Conservation (phyloP, 441 rosid genomes). For the Gossypium davidsonii region DNA sequence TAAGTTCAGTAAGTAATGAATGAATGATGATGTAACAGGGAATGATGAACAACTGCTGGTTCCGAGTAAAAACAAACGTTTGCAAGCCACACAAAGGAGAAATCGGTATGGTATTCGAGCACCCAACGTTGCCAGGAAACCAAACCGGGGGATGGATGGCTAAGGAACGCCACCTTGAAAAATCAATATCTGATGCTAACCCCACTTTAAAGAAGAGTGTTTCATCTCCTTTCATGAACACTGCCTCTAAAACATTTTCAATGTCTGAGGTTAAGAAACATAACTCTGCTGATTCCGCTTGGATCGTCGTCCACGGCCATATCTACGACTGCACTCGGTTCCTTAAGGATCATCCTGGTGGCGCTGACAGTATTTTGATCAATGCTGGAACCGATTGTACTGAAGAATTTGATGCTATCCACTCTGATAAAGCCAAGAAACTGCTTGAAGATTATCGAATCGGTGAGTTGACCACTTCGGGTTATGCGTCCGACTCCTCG, state of each 20-base stretch:
- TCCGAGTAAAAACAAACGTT: constrained; percentile 63
- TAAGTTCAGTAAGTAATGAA: neutral
- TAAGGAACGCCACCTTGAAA: constrained; percentile 60
- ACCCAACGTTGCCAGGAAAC: constrained; percentile 83
- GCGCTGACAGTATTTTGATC: constrained; percentile 72
- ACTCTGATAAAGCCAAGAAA: constrained; percentile 80
- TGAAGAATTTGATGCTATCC: constrained; percentile 90
- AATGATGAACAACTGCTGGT: constrained; percentile 99
- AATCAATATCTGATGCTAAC: constrained; percentile 33
- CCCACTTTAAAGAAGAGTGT: constrained; percentile 34
- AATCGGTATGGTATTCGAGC: constrained; percentile 73
- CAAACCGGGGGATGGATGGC: constrained; percentile 98
- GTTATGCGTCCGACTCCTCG: constrained; percentile 50
- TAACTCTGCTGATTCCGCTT: constrained; percentile 61
- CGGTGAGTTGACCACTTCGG: constrained; percentile 56
- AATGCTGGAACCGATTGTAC: constrained; percentile 87
- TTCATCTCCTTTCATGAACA: constrained; percentile 3
- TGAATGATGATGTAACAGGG: constrained; percentile 39
- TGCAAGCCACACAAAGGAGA: constrained; percentile 81
- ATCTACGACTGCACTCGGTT: constrained; percentile 84
- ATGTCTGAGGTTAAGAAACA: constrained; percentile 66
- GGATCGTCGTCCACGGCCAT: constrained; percentile 90
- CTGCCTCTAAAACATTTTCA: constrained; percentile 30
- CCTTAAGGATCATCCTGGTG: constrained; percentile 87
- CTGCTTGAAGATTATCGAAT: constrained; percentile 69